Base-by-base conservation (phyloP, 2,329 filamentous ascomycete species). In the Alternaria consortialis region DNA sequence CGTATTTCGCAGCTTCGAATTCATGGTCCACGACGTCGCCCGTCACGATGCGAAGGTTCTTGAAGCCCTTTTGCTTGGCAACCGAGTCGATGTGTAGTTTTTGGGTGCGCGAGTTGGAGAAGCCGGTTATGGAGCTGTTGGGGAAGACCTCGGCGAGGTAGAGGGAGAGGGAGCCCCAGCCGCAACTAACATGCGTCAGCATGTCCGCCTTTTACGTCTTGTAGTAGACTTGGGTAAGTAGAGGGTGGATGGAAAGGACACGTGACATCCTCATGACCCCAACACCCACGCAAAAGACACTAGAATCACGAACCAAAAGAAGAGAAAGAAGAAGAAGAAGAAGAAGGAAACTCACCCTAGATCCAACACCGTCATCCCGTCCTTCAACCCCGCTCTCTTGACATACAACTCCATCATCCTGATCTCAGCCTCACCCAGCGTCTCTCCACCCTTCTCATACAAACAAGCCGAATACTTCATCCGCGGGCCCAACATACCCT, bases 401-500 rank as follows among this genome's bases (percentile, higher is more conserved):
- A 90, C 81, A 75, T 91, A 91, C 27, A 80, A 79, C 68, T 83
- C 81, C 73, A 91, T 76, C 90, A 91, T 91, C 4, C 84, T 85
- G 46, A 86, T 82, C 77, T 91, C 90, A 2, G 88, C 89, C 74
- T 90, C 82, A 2, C 81, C 88, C 53, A 91, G 77, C n/a, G 84
- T 89, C 79, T 64, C 73, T 1, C 61, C 66, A 7, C 80, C 79
- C 15, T 87, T 88, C 4, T 86, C 85, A 74, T 91, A 91, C 70
- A 90, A 79, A 73, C 87, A 90, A 65, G 82, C 84, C n/a, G 85
- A 88, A 75, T 91, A 92, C 82, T 91, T 91, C 88, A 91, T 91
- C 56, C 88, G 80, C 4, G 88, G 87, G 0, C 90, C 90, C 12
- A 92, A 79, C 74, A 84, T 88, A 29, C 84, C 85, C 29, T 80